Percentiles rank a stretch among this genome's conserved stretches.
These are phyloP conservation scores for Dispira simplex DNA, from an alignment of 192 early-diverging fungal species.

Conservation along the genomic window DNA sequence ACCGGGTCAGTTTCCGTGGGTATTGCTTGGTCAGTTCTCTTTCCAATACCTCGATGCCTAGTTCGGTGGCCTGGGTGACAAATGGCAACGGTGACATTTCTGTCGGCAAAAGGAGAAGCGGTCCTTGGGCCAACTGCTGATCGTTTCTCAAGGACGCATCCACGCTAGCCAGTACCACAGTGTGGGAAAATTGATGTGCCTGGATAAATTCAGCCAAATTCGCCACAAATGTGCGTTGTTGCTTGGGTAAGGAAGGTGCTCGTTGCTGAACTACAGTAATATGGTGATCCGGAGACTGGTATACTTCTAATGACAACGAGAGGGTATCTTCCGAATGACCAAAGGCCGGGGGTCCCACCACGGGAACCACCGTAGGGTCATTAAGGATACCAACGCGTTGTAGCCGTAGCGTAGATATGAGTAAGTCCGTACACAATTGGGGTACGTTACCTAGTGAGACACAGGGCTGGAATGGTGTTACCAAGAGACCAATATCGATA, in stretches of 20 bases:
- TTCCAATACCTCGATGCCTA: slow-evolving; percentile 22
- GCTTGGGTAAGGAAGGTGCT: slow-evolving; percentile 36
- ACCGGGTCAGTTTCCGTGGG: not conserved
- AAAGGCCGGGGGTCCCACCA: slow-evolving; percentile 32
- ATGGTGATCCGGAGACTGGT: slow-evolving; percentile 39
- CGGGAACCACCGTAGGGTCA: slow-evolving; percentile 34
- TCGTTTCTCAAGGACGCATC: slow-evolving; percentile 50
- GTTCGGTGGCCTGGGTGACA: slow-evolving; percentile 12
- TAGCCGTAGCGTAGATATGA: slow-evolving; percentile 42
- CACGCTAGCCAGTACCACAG: slow-evolving; percentile 44
- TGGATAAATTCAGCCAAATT: slow-evolving; percentile 40
- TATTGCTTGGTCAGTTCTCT: slow-evolving; percentile 16
- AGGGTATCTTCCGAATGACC: slow-evolving; percentile 16
- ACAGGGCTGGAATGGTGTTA: slow-evolving; percentile 22
- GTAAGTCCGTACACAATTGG: slow-evolving; percentile 49
- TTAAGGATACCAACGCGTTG: slow-evolving; percentile 46
- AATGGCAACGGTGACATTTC: slow-evolving; percentile 26
- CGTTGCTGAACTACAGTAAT: slow-evolving; percentile 62
- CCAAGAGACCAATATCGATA: no score
- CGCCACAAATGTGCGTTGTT: slow-evolving; percentile 26
- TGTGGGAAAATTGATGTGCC: slow-evolving; percentile 28
- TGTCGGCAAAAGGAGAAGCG: slow-evolving; percentile 27
- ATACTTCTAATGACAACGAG: slow-evolving; percentile 34
- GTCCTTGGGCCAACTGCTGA: slow-evolving; percentile 34
- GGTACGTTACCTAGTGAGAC: slow-evolving; percentile 73